Evolutionary conservation across 192 early-diverging fungal genomes (phyloP).

Genomic region (Coemansia pectinata): DNA sequence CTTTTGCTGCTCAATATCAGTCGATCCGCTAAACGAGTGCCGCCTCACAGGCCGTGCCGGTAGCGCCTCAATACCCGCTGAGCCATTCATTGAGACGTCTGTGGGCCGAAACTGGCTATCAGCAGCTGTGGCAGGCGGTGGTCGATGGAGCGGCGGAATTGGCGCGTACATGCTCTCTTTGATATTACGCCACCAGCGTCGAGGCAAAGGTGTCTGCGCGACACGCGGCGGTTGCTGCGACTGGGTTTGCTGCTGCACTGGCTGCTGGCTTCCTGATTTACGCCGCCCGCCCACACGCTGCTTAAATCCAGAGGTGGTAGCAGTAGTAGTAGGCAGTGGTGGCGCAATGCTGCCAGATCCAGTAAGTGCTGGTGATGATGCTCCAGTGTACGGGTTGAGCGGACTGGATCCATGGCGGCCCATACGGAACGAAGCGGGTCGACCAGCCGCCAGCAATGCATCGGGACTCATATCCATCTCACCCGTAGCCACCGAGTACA

Average conservation of each 20-base stretch:
- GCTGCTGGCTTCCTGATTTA: not conserved
- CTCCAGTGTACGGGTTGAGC: conserved; percentile 38
- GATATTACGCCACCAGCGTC: conserved; percentile 57
- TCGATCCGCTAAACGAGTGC: conserved; percentile 54
- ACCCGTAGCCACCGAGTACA: not conserved
- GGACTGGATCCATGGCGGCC: conserved; percentile 54
- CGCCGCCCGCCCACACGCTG: conserved; percentile 24
- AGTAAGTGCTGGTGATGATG: not conserved
- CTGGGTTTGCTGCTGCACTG: not conserved
- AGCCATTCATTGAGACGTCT: not conserved
- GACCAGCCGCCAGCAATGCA: not conserved
- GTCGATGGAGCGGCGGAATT: conserved; percentile 43
- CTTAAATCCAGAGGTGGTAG: not conserved
- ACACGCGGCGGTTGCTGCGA: not conserved
- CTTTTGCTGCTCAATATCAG: conserved; percentile 40
- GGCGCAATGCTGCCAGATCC: conserved; percentile 35
- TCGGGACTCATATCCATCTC: conserved; percentile 1
- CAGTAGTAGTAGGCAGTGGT: conserved; percentile 16
- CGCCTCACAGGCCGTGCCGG: conserved; percentile 26
- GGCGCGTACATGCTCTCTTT: conserved; percentile 54
- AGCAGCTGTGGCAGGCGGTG: not conserved
- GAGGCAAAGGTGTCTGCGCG: conserved; percentile 38
- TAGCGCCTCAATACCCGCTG: conserved; percentile 8
- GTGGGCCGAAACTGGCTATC: not conserved
- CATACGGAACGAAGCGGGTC: conserved; percentile 28